Evolutionary conservation across 1,284 basidiomycete species (phyloP).

Genomic region (Calocybe gambosa): DNA sequence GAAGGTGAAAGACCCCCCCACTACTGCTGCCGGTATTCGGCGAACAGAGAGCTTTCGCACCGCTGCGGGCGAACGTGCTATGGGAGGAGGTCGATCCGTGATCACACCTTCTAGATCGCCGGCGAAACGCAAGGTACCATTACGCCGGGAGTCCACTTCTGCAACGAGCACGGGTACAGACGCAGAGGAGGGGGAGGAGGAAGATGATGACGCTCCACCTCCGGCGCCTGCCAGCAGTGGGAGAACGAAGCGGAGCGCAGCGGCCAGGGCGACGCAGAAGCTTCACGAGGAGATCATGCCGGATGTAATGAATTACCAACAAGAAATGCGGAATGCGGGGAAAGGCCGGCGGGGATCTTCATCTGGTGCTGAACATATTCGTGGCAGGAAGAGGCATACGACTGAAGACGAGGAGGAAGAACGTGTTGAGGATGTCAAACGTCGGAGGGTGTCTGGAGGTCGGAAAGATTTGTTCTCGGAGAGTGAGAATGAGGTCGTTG

Average conservation of each 20-base stretch:
- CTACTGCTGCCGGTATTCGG: too few species aligned
- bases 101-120: too few species aligned
- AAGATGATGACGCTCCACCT: slow-evolving; percentile 1
- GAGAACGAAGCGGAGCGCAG: slow-evolving; percentile 49
- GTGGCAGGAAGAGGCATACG: slow-evolving; percentile 26
- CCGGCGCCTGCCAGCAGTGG: slow-evolving; percentile 8
- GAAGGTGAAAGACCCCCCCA: too few species aligned
- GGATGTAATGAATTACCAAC: slow-evolving; percentile 64
- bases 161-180: too few species aligned
- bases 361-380: slow-evolving; percentile 18
- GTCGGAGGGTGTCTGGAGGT: slow-evolving; percentile 22
- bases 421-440: slow-evolving; percentile 29
- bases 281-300: slow-evolving; percentile 70
- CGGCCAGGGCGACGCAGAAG: slow-evolving; percentile 55
- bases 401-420: slow-evolving; percentile 10
- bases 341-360: slow-evolving; percentile 22
- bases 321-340: slow-evolving; percentile 46
- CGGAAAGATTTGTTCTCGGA: slow-evolving; percentile 18
- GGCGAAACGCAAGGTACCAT: background rate
- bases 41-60: too few species aligned
- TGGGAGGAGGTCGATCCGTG: too few species aligned
- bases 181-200: too few species aligned
- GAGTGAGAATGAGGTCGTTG: slow-evolving; percentile 17
- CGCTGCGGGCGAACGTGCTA: too few species aligned
- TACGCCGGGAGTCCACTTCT: background rate